These are phyloP conservation scores for Mucor indicus DNA, from an alignment of 371 early-diverging fungal genomes.

Conservation along the genomic window DNA sequence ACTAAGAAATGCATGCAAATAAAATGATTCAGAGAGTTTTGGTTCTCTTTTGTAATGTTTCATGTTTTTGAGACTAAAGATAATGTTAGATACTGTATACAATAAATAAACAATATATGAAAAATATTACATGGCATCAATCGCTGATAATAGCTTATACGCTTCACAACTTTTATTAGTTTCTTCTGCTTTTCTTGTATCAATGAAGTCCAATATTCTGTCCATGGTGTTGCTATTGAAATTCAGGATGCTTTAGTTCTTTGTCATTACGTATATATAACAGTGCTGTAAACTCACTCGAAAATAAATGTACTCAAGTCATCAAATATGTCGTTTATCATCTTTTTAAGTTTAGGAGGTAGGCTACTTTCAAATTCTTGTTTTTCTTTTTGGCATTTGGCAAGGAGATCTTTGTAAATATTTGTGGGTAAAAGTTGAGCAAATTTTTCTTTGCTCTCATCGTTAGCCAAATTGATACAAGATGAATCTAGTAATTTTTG, in stretches of 20 bases:
- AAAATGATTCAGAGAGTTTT: slow-evolving; percentile 7
- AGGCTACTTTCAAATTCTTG: slow-evolving; percentile 1
- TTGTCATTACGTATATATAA: slow-evolving; percentile 3
- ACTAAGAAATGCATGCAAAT: slow-evolving; percentile 9
- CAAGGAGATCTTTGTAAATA: neutral
- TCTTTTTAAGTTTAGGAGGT: neutral
- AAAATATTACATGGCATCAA: slow-evolving; percentile 11
- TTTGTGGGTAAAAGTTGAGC: neutral
- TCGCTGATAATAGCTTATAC: slow-evolving; percentile 11
- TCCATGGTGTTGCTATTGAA: slow-evolving; percentile 5
- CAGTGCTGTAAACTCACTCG: slow-evolving; percentile 3
- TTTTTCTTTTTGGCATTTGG: slow-evolving; percentile 1
- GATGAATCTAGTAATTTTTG: neutral
- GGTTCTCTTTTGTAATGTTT: slow-evolving; percentile 10
- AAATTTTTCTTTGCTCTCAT: slow-evolving; percentile 1
- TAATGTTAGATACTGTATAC: slow-evolving; percentile 3
- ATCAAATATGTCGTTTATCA: slow-evolving; percentile 1
- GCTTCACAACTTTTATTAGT: slow-evolving; percentile 10
- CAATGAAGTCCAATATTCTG: slow-evolving; percentile 9
- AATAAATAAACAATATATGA: slow-evolving; percentile 8
- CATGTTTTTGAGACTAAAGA: slow-evolving; percentile 12
- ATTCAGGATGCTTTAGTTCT: slow-evolving; percentile 1
- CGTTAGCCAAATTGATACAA: neutral
- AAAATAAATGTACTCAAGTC: slow-evolving; percentile 1
- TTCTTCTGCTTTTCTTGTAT: slow-evolving; percentile 10